Conservation (phyloP, 805 yeast species). For the Wickerhamiella azymoides region DNA sequence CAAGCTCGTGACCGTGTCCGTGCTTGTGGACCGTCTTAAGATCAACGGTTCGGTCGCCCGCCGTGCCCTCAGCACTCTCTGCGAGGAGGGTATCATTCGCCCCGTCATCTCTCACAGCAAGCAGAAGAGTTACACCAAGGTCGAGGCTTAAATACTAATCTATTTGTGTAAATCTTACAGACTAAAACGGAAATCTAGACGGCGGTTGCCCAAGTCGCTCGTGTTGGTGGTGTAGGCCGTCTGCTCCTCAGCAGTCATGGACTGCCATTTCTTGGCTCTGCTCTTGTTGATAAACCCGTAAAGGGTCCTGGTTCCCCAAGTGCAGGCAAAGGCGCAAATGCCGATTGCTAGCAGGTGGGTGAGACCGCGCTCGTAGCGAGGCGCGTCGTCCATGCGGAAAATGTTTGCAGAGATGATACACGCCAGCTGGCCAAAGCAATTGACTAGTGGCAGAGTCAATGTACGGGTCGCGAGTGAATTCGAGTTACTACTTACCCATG, state of each 20-base stretch:
- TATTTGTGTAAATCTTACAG: background rate
- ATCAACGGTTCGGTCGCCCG: constrained; percentile 98
- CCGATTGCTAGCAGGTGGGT: constrained; percentile 19
- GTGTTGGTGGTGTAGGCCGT: constrained; percentile 34
- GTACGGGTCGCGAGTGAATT: constrained; percentile 51
- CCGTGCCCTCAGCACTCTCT: constrained; percentile 92
- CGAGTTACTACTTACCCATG: constrained; percentile 49
- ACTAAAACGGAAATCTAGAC: constrained; percentile 38
- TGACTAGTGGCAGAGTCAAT: constrained; percentile 50
- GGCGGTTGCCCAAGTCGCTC: constrained; percentile 40
- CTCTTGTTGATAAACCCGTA: constrained; percentile 23
- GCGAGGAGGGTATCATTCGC: constrained; percentile 86
- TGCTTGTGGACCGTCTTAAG: constrained; percentile 97
- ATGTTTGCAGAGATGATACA: constrained; percentile 41
- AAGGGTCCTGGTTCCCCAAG: constrained; percentile 22
- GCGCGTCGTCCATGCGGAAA: constrained; percentile 43
- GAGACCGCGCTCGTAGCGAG: constrained; percentile 49
- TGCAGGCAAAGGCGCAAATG: constrained; percentile 14
- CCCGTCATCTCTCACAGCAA: constrained; percentile 90
- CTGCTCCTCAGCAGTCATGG: constrained; percentile 36
- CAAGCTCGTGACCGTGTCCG: constrained; percentile 96
- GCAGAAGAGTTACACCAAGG: constrained; percentile 77
- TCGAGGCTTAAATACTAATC: constrained; percentile 15
- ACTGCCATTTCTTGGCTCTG: constrained; percentile 37
- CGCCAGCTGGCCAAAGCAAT: constrained; percentile 50